phyloP scores from a whole-genome alignment of 2,329 filamentous ascomycete species.

The Calycina marina region DNA sequence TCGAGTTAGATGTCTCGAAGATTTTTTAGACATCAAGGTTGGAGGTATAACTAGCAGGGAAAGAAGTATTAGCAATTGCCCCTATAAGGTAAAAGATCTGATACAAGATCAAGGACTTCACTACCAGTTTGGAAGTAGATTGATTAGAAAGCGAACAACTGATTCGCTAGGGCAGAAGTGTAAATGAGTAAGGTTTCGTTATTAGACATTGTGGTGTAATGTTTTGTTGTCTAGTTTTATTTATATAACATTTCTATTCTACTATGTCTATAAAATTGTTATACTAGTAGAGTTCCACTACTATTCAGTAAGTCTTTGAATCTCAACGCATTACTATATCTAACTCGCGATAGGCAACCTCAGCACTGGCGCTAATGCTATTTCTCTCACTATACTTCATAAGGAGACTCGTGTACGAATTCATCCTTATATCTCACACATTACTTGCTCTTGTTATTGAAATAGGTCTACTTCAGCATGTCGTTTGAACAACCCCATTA shows the following conservation, averaged over 20 bases:
- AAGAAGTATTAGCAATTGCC: constrained; percentile 6
- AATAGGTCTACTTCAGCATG: background rate
- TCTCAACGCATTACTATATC: too few relatives aligned
- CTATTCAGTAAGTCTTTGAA: too few relatives aligned
- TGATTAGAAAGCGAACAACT: background rate
- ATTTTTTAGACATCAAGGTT: constrained; percentile 1
- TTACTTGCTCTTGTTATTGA: constrained; percentile 1
- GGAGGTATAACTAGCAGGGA: constrained; percentile 3
- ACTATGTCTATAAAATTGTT: too few relatives aligned
- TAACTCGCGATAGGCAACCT: constrained; percentile 1
- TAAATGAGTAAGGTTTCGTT: background rate
- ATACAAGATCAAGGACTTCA: constrained; percentile 18
- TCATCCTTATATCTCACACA: constrained; percentile 4
- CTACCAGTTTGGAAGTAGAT: constrained; percentile 1
- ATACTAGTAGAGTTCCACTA: too few relatives aligned
- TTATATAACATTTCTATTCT: too few relatives aligned
- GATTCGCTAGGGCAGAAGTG: background rate
- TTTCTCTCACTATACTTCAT: constrained; percentile 3
- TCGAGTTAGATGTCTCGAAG: background rate
- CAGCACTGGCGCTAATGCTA: constrained; percentile 1
- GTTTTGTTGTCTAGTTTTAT: too few relatives aligned
- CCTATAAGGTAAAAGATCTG: constrained; percentile 6
- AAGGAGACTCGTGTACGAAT: constrained; percentile 2
- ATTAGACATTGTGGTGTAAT: too few relatives aligned
- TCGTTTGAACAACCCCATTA: background rate